phyloP scores from a whole-genome alignment of 306 rosid genomes.

The Urtica urens region DNA sequence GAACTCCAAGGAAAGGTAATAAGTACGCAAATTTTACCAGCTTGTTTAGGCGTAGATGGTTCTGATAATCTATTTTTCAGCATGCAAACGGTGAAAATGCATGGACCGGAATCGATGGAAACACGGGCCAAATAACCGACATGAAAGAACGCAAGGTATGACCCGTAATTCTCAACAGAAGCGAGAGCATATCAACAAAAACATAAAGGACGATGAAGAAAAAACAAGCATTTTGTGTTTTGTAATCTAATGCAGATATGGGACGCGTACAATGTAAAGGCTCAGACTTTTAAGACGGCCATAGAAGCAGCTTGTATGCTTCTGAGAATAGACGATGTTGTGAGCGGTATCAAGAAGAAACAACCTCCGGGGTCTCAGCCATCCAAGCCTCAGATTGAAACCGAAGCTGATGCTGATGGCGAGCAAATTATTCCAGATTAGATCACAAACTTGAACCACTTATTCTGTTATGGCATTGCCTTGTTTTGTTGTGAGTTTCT shows the following conservation, averaged over 20 bases:
- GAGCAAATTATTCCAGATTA: slow-evolving; percentile 83
- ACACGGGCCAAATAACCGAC: slow-evolving; percentile 60
- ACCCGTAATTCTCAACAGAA: neutral
- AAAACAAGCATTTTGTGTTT: neutral
- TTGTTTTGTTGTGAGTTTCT: no score
- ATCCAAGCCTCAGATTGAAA: slow-evolving; percentile 64
- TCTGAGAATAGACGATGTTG: slow-evolving; percentile 89
- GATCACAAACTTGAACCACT: no score
- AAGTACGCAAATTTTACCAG: neutral
- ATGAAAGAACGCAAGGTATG: slow-evolving; percentile 78
- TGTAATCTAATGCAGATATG: slow-evolving; percentile 46
- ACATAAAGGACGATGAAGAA: neutral
- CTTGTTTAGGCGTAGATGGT: neutral
- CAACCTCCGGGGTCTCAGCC: slow-evolving; percentile 59
- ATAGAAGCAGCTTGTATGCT: slow-evolving; percentile 99
- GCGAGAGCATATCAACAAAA: neutral
- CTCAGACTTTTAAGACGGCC: slow-evolving; percentile 94
- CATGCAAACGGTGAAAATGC: slow-evolving; percentile 92
- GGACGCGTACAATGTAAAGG: slow-evolving; percentile 96
- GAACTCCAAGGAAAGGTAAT: slow-evolving; percentile 89
- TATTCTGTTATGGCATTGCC: no score
- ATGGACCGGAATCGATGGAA: slow-evolving; percentile 95
- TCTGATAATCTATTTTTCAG: slow-evolving; percentile 26
- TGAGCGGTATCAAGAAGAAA: slow-evolving; percentile 91
- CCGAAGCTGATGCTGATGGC: slow-evolving; percentile 68